These are phyloP conservation scores for Apiotrichum gamsii DNA, from an alignment of 1,284 basidiomycete species.

Conservation along the genomic window DNA sequence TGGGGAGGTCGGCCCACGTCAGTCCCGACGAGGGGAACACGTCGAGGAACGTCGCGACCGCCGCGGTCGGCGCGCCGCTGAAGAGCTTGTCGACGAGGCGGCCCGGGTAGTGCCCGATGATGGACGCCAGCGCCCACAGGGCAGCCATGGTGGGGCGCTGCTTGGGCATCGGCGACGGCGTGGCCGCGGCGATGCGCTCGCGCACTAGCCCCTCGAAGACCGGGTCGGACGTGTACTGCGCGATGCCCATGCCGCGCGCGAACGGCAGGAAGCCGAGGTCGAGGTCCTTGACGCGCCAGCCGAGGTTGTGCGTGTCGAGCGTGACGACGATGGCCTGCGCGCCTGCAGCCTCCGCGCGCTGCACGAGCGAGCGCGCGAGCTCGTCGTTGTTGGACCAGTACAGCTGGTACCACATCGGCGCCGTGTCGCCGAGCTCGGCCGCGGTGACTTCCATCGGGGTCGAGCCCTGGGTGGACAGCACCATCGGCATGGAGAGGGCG, in stretches of 20 bases:
- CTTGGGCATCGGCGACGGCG: not conserved
- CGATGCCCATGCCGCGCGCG: slow-evolving; percentile 8
- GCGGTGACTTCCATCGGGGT: slow-evolving; percentile 68
- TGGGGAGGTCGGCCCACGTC: slow-evolving; percentile 11
- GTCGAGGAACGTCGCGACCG: slow-evolving; percentile 17
- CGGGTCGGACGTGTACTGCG: slow-evolving; percentile 15
- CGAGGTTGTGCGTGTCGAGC: slow-evolving; percentile 59
- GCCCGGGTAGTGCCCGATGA: slow-evolving; percentile 9
- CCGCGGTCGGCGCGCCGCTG: slow-evolving; percentile 2
- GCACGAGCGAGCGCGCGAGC: slow-evolving; percentile 47
- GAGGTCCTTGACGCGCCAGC: slow-evolving; percentile 48
- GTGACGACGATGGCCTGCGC: slow-evolving; percentile 52
- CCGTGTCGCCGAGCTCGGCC: slow-evolving; percentile 56
- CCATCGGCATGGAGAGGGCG: slow-evolving; percentile 60
- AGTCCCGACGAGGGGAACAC: slow-evolving; percentile 8
- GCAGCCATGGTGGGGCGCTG: slow-evolving; percentile 6
- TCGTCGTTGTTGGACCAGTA: slow-evolving; percentile 57
- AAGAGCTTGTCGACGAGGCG: slow-evolving; percentile 3
- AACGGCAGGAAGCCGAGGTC: slow-evolving; percentile 13
- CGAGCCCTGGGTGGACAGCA: slow-evolving; percentile 64
- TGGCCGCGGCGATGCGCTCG: slow-evolving; percentile 2
- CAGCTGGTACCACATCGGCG: slow-evolving; percentile 72
- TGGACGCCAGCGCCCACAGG: slow-evolving; percentile 2
- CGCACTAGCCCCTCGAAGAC: slow-evolving; percentile 7
- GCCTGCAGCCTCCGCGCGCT: slow-evolving; percentile 51